phyloP scores from a whole-genome alignment of 2,329 filamentous ascomycete species.

The Zymoseptoria passerinii region DNA sequence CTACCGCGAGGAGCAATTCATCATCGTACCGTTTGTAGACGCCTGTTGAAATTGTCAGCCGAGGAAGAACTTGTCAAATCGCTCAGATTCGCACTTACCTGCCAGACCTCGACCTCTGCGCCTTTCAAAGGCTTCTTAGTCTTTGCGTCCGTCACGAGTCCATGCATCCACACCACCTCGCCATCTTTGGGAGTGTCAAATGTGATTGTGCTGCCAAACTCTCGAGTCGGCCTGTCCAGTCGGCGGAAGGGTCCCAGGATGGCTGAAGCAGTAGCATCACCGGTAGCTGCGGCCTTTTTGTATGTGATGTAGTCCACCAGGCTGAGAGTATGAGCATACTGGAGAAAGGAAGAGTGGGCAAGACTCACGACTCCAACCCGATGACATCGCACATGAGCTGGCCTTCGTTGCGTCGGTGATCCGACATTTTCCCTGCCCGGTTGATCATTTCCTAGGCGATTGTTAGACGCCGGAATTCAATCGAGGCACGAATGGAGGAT shows the following conservation, averaged over 20 bases:
- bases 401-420: conserved; percentile 54
- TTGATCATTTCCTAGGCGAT: conserved; percentile 43
- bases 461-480: neutral
- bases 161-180: conserved; percentile 57
- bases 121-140: conserved; percentile 57
- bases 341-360: neutral
- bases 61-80: neutral
- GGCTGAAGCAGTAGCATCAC: conserved; percentile 59
- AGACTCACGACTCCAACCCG: conserved; percentile 42
- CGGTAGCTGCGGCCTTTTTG: conserved; percentile 48
- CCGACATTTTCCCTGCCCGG: conserved; percentile 55
- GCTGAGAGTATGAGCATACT: neutral
- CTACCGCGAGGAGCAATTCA: neutral
- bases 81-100: conserved; percentile 28
- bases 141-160: conserved; percentile 48
- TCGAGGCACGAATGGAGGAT: neutral
- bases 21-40: conserved; percentile 50
- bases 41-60: conserved; percentile 31
- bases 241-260: conserved; percentile 84
- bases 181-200: conserved; percentile 40
- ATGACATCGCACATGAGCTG: conserved; percentile 53
- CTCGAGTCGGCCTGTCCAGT: conserved; percentile 58
- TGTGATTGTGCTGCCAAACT: conserved; percentile 63
- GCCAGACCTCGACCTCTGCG: conserved; percentile 69
- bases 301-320: conserved; percentile 71